Base-by-base conservation (phyloP, 805 yeast species). In the Suhomyces faveliae region DNA sequence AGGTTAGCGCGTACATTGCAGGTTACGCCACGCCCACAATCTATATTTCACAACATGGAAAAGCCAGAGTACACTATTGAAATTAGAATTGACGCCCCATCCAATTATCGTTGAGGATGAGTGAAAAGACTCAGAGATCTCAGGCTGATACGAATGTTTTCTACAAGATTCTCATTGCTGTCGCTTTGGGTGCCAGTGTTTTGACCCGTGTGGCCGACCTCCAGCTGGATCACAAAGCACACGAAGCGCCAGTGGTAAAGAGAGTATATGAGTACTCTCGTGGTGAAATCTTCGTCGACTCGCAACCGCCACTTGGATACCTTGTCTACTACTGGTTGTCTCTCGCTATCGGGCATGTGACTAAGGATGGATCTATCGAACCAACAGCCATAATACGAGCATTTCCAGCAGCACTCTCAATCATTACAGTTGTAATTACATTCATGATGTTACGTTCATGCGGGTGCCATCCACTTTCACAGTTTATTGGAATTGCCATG, bases 221-320 rank as follows among this genome's bases (percentile, higher is more conserved):
- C 20, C 27, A 22, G n/a, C 24, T 39, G 42, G 27, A n/a, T 13
- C 75, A 76, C 17, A 73, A 76, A n/a, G 75, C 75, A 52, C 81
- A 76, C 54, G 83, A 79, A 51, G 64, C 66, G 1, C 77, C 74
- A 51, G 63, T 71, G 35, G 73, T 74, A 5, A 64, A 66, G 1
- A 71, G 62, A 53, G 69, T 73, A 7, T 56, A 62, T 38, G 67
- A 73, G 30, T 81, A 82, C 63, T 73, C 74, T 53, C 70, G 70
- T 44, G 87, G 88, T 20, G 71, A 76, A 35, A 84, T 80, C 61
- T 85, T 83, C 64, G 70, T 85, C 56, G 90, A 84, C 57, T 84
- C 84, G 22, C 85, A 85, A 53, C 91, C 92, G 9, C 91, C 92
- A 4, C 67, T 86, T 44, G 83, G 78, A 33, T 82, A 84, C 54